A percentile compares a stretch with the other conserved stretches of the same genome.
phyloP scores from a whole-genome alignment of 1,284 basidiomycete species.

The Naganishia liquefaciens region DNA sequence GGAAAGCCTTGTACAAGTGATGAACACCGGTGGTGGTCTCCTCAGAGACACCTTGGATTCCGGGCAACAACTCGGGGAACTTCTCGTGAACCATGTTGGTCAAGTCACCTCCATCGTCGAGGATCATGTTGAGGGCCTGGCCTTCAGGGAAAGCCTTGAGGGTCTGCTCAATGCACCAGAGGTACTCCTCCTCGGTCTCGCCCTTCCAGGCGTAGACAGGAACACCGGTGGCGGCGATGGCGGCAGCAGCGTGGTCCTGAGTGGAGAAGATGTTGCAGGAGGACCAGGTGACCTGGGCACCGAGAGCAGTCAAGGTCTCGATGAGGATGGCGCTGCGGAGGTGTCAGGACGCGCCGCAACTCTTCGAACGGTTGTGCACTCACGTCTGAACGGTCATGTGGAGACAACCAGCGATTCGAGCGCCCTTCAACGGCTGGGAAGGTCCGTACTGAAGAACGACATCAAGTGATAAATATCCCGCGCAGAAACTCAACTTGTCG shows the following conservation, averaged over 20 bases:
- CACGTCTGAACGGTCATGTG: conserved; percentile 96
- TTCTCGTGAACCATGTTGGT: conserved; percentile 95
- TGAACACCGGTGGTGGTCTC: conserved; percentile 99
- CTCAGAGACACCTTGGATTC: conserved; percentile 92
- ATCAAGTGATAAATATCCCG: conserved; percentile 1
- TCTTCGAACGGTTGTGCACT: neutral
- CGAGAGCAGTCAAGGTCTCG: conserved; percentile 90
- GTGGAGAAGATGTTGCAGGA: conserved; percentile 99
- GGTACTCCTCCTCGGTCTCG: conserved; percentile 98
- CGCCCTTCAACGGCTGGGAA: conserved; percentile 85
- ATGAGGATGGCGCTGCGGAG: conserved; percentile 73
- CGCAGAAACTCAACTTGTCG: no score
- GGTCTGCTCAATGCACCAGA: conserved; percentile 98
- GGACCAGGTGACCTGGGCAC: conserved; percentile 98
- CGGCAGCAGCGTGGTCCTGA: conserved; percentile 97
- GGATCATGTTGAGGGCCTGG: conserved; percentile 95
- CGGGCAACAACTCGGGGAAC: conserved; percentile 81
- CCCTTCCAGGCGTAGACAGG: conserved; percentile 99
- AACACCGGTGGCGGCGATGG: conserved; percentile 96
- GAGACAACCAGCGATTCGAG: conserved; percentile 94
- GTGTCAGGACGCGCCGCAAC: neutral
- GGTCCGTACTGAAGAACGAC: conserved; percentile 65
- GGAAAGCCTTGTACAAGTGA: conserved; percentile 97
- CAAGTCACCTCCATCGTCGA: conserved; percentile 98
- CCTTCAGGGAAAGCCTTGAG: conserved; percentile 69